phyloP scores from a whole-genome alignment of 345 rosid species.

The Populus simonii region DNA sequence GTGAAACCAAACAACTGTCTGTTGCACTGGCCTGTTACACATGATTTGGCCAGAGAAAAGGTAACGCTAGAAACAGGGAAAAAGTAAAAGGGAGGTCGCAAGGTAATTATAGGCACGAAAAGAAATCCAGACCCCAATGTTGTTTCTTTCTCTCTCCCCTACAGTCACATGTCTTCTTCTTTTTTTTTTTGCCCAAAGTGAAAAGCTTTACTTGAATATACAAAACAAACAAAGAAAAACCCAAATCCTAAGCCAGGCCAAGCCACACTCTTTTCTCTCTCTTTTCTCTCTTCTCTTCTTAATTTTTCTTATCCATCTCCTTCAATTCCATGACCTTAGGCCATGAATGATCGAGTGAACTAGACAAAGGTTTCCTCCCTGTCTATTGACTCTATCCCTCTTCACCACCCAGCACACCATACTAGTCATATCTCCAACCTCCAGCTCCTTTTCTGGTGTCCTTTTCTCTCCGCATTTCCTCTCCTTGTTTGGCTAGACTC shows the following conservation, averaged over 20 bases:
- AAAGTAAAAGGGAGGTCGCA: constrained; percentile 33
- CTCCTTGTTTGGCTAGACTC: constrained; percentile 25
- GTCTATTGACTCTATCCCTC: constrained; percentile 1
- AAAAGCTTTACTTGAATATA: constrained; percentile 26
- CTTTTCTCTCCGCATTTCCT: not conserved
- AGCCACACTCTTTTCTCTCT: constrained; percentile 7
- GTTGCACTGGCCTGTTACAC: constrained; percentile 44
- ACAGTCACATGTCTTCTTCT: constrained; percentile 36
- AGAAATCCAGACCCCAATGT: constrained; percentile 16
- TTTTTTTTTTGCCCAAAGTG: constrained; percentile 12
- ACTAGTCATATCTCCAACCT: constrained; percentile 16
- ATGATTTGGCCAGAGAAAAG: constrained; percentile 52
- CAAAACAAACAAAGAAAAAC: constrained; percentile 34
- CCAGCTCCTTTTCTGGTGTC: constrained; percentile 21
- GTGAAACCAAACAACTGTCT: constrained; percentile 26
- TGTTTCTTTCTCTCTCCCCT: constrained; percentile 27
- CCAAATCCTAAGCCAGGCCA: constrained; percentile 28
- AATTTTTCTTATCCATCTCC: constrained; percentile 13
- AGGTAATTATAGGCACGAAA: constrained; percentile 45
- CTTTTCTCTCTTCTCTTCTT: constrained; percentile 14
- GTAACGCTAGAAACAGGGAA: constrained; percentile 29
- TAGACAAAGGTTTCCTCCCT: constrained; percentile 29
- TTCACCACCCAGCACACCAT: constrained; percentile 9
- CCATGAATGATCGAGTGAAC: constrained; percentile 33
- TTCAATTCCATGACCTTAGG: constrained; percentile 20